Evolutionary conservation across 2,329 filamentous ascomycete species (phyloP).

Genomic region (Aspergillus neoniger): DNA sequence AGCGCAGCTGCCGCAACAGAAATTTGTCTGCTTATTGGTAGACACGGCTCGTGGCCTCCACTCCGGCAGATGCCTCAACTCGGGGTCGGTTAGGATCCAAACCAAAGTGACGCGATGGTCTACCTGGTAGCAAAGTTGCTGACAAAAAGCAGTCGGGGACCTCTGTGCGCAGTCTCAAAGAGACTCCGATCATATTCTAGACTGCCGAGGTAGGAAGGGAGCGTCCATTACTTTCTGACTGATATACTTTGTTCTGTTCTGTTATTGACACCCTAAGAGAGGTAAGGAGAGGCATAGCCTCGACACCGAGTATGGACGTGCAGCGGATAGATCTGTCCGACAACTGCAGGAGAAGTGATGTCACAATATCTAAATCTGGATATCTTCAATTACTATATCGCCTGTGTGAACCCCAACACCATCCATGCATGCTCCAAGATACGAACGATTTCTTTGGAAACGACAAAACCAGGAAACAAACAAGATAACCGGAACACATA

Average conservation of each 20-base stretch:
- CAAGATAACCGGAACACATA: neutral
- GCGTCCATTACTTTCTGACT: neutral
- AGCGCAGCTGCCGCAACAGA: neutral
- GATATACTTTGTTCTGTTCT: neutral
- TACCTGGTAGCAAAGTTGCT: neutral
- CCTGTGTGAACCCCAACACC: conserved; percentile 13
- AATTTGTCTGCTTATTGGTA: neutral
- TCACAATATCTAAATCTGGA: neutral
- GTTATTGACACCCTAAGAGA: neutral
- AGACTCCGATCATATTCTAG: neutral
- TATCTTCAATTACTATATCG: neutral
- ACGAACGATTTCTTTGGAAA: neutral
- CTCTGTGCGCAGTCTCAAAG: neutral
- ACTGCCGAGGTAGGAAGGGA: too few relatives aligned
- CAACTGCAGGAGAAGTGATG: neutral
- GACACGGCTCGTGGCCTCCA: neutral
- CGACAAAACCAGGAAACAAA: neutral
- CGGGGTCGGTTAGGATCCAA: neutral
- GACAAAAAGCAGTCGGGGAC: neutral
- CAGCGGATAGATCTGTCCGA: neutral
- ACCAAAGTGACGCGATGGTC: neutral
- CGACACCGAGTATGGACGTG: too few relatives aligned
- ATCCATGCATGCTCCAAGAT: conserved; percentile 10
- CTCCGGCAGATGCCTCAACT: neutral
- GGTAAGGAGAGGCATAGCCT: neutral